phyloP scores from a whole-genome alignment of 352 stramenopile species.

The Globisporangium acanthophoron region DNA sequence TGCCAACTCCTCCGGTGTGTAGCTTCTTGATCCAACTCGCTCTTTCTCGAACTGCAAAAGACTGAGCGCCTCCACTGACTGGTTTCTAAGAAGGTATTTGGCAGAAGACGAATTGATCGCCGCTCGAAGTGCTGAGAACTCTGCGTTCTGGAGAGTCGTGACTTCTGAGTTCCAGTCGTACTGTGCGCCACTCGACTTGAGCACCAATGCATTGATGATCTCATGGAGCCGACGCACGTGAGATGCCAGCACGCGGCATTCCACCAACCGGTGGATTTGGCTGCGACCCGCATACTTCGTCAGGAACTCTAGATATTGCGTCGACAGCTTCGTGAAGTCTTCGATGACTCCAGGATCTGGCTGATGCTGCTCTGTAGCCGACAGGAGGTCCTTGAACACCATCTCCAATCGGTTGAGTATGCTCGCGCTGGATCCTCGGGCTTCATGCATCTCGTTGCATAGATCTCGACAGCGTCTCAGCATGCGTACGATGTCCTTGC shows the following conservation, averaged over 20 bases:
- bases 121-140: not conserved
- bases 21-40: not conserved
- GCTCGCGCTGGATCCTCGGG: not conserved
- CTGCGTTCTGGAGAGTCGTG: not conserved
- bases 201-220: not conserved
- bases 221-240: not conserved
- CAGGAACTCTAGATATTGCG: not conserved
- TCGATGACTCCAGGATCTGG: not conserved
- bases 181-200: not conserved
- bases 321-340: not conserved
- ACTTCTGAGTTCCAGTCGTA: not conserved
- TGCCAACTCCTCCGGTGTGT: not conserved
- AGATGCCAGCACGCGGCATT: not conserved
- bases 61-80: not conserved
- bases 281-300: not conserved
- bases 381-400: not conserved
- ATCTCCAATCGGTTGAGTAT: not conserved
- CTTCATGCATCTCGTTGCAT: not conserved
- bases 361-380: not conserved
- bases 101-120: not conserved
- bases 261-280: not conserved
- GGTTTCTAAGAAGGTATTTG: not conserved
- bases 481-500: not conserved
- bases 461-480: not conserved
- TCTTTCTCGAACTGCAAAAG: not conserved